Evolutionary conservation across 2,329 filamentous ascomycete genomes (phyloP).

Genomic region (Zymoseptoria ardabiliae): DNA sequence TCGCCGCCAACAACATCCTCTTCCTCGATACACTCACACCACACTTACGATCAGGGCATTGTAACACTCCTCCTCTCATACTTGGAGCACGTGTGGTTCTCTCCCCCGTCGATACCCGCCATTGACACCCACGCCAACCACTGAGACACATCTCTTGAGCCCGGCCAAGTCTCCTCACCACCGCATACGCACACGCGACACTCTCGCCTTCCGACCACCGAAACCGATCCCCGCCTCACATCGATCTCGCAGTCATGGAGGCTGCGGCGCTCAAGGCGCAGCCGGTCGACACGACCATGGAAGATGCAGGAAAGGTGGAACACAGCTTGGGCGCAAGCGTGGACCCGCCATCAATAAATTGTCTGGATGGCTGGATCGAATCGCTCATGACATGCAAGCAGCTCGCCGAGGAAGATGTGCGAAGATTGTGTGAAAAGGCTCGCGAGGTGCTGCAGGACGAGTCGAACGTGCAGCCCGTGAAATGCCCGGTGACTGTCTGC

Average conservation of each 20-base stretch:
- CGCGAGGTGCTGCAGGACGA: slow-evolving; percentile 95
- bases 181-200: slow-evolving; percentile 1
- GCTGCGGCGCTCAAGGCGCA: slow-evolving; percentile 29
- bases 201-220: not conserved
- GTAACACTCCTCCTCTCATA: not conserved
- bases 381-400: slow-evolving; percentile 98
- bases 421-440: slow-evolving; percentile 96
- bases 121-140: not conserved
- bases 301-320: slow-evolving; percentile 83
- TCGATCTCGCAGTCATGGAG: slow-evolving; percentile 22
- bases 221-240: not conserved
- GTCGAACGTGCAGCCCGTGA: slow-evolving; percentile 98
- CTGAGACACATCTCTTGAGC: not conserved
- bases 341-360: slow-evolving; percentile 85
- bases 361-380: slow-evolving; percentile 97
- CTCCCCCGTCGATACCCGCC: not conserved
- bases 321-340: slow-evolving; percentile 63
- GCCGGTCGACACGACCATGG: slow-evolving; percentile 81
- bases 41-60: not conserved
- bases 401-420: slow-evolving; percentile 86
- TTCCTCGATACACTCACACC: not conserved
- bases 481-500: slow-evolving; percentile 98
- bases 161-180: not conserved
- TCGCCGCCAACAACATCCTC: not conserved
- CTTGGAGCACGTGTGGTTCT: not conserved